Percentiles rank a stretch among this genome's conserved stretches.
phyloP scores from a whole-genome alignment of 2,329 filamentous ascomycete genomes.

The Cercospora canescens region DNA sequence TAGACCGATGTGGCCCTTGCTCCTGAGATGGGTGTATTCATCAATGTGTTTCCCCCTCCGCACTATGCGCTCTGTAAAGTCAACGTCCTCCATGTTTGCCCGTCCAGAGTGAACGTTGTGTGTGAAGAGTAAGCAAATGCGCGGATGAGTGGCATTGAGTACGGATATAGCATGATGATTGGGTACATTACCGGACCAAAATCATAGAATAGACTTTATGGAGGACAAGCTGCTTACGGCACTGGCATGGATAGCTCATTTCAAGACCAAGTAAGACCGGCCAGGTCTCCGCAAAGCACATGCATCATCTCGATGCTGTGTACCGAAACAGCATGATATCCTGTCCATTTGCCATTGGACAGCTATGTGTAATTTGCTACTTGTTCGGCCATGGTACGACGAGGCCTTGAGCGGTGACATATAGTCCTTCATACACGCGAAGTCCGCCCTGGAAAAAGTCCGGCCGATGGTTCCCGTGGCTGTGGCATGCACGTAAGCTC shows the following conservation, averaged over 20 bases:
- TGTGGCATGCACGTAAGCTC: neutral
- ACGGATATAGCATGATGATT: neutral
- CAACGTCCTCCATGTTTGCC: neutral
- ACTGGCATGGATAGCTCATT: conserved; percentile 2
- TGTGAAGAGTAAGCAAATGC: neutral
- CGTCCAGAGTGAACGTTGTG: neutral
- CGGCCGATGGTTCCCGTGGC: neutral
- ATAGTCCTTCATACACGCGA: neutral
- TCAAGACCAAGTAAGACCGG: neutral
- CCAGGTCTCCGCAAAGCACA: neutral
- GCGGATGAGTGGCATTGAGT: neutral
- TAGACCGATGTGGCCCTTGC: conserved; percentile 12
- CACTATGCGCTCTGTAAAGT: neutral
- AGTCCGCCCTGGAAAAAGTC: neutral
- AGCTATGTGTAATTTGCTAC: neutral
- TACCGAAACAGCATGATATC: neutral
- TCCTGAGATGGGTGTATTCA: neutral
- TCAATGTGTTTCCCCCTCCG: neutral
- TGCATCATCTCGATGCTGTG: neutral
- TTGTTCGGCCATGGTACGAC: neutral
- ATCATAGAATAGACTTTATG: conserved; percentile 5
- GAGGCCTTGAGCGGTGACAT: neutral
- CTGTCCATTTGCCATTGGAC: neutral
- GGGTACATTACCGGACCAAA: neutral
- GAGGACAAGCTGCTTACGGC: conserved; percentile 4